Evolutionary conservation across 306 rosid genomes (phyloP).

Genomic region (Datisca glomerata): DNA sequence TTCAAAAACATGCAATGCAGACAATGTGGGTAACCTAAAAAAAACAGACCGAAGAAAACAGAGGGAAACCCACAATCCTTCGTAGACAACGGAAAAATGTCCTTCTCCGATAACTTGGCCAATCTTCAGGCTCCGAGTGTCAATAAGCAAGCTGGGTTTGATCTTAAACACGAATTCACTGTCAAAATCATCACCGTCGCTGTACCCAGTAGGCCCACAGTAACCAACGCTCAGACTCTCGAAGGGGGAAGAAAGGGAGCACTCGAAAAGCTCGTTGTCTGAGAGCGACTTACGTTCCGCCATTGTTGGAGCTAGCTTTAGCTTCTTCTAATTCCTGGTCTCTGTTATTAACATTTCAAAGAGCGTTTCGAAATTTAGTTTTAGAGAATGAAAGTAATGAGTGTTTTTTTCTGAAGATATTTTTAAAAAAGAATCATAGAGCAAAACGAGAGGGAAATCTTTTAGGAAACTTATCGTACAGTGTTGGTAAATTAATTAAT

Average conservation of each 20-base stretch:
- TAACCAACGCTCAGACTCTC: slow-evolving; percentile 2
- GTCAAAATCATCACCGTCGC: not conserved
- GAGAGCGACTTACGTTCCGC: slow-evolving; percentile 2
- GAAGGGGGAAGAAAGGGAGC: not conserved
- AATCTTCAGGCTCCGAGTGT: slow-evolving; percentile 11
- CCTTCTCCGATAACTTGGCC: slow-evolving; percentile 27
- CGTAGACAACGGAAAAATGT: slow-evolving; percentile 20
- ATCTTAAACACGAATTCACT: slow-evolving; percentile 23
- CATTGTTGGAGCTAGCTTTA: slow-evolving; percentile 35
- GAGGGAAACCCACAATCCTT: slow-evolving; percentile 41
- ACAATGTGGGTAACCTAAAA: slow-evolving; percentile 16
- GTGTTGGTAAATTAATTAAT: not conserved
- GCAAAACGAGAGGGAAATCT: slow-evolving; percentile 9
- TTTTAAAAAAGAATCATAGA: slow-evolving; percentile 1
- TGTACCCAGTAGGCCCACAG: not conserved
- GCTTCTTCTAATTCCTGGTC: not conserved
- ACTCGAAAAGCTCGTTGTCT: not conserved
- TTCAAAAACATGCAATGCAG: no score
- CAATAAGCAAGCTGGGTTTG: slow-evolving; percentile 25
- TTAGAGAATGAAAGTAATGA: no score
- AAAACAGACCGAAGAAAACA: not conserved
- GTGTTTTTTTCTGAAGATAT: not conserved
- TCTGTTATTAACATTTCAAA: slow-evolving; percentile 11
- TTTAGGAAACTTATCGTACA: slow-evolving; percentile 4
- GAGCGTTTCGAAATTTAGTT: no score